Evolutionary conservation across 2,329 filamentous ascomycete genomes (phyloP).

Genomic region (Amylocarpus encephaloides): DNA sequence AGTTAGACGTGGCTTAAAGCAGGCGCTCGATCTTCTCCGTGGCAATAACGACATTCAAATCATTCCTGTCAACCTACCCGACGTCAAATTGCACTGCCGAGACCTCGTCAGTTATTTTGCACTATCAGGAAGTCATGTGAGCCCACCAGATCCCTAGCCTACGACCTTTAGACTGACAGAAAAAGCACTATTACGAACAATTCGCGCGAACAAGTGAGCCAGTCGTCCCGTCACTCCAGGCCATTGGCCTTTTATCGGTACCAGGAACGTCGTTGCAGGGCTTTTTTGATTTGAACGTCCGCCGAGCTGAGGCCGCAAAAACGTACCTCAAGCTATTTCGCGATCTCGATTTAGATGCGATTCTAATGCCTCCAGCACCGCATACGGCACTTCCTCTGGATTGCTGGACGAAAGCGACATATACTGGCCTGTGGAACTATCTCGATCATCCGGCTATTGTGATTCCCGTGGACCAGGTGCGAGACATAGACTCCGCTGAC

Average conservation of each 20-base stretch:
- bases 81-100: conserved; percentile 44
- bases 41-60: conserved; percentile 41
- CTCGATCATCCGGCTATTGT: conserved; percentile 48
- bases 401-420: conserved; percentile 43
- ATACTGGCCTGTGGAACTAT: conserved; percentile 51
- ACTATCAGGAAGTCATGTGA: conserved; percentile 17
- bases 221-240: conserved; percentile 41
- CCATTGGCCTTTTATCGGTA: conserved; percentile 24
- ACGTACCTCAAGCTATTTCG: conserved; percentile 24
- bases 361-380: conserved; percentile 46
- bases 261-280: conserved; percentile 18
- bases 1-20: conserved; percentile 39
- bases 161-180: conserved; percentile 44
- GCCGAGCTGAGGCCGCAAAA: conserved; percentile 24
- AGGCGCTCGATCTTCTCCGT: conserved; percentile 35
- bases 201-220: conserved; percentile 45
- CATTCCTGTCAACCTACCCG: conserved; percentile 48
- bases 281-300: conserved; percentile 25
- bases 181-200: conserved; percentile 37
- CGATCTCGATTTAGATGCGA: conserved; percentile 35
- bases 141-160: conserved; percentile 21
- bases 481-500: conserved; percentile 22
- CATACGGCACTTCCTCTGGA: conserved; percentile 42
- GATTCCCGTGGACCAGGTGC: conserved; percentile 40
- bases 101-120: conserved; percentile 31